Conservation (phyloP, 73 alveolate species). For the Paramecium sexaurelia region DNA sequence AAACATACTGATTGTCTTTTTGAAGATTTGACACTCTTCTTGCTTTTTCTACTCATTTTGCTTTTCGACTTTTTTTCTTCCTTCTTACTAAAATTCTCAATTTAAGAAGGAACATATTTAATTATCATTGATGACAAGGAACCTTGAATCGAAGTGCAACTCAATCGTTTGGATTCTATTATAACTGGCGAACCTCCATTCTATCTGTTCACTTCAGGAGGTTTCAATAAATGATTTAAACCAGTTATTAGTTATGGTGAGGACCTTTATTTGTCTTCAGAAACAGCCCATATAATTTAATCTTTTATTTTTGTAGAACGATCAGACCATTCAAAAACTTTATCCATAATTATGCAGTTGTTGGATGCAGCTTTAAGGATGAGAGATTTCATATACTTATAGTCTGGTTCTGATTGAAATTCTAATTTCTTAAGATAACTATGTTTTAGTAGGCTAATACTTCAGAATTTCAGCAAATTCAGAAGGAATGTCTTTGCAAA, state of each 20-base stretch:
- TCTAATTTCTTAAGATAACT: neutral
- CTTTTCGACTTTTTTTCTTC: neutral
- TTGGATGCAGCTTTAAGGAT: neutral
- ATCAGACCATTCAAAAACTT: neutral
- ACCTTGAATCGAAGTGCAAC: neutral
- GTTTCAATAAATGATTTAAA: neutral
- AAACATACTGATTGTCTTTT: neutral
- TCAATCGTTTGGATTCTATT: neutral
- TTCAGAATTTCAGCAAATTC: slow-evolving; percentile 14
- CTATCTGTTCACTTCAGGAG: neutral
- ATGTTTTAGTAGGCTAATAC: neutral
- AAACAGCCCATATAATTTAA: neutral
- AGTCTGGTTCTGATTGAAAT: slow-evolving; percentile 38
- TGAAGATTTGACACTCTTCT: neutral
- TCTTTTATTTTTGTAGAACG: neutral
- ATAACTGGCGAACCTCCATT: neutral
- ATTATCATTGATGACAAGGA: slow-evolving; percentile 3
- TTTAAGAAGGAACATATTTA: neutral
- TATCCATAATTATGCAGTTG: neutral
- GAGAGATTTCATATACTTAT: neutral
- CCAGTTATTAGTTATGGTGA: neutral
- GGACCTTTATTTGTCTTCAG: neutral
- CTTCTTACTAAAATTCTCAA: neutral
- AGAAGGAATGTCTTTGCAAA: slow-evolving; percentile 19
- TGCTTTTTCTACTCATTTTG: too few relatives aligned